phyloP scores from a whole-genome alignment of 257 asterid species.

The Nicotiana tomentosiformis region DNA sequence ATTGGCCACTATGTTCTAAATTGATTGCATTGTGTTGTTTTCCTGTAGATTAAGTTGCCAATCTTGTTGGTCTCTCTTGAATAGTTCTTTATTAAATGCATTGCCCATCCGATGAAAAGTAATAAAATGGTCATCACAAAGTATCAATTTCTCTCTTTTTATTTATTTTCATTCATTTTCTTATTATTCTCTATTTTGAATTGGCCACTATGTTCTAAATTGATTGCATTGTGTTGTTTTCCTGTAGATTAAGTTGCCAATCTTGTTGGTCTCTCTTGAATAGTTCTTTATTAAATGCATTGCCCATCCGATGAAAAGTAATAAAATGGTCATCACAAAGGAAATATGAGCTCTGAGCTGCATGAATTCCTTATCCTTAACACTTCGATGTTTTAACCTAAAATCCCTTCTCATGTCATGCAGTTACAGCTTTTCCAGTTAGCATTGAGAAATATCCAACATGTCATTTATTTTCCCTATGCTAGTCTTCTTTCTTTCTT shows the following conservation, averaged over 20 bases:
- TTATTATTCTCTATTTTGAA: too few relatives aligned
- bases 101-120: not conserved
- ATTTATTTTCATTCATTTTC: too few relatives aligned
- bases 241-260: not conserved
- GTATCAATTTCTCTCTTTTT: not conserved
- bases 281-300: not conserved
- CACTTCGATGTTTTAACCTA: not conserved
- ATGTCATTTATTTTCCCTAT: not conserved
- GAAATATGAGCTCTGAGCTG: not conserved
- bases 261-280: not conserved
- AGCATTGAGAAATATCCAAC: not conserved
- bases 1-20: not conserved
- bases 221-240: not conserved
- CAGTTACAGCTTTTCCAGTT: not conserved
- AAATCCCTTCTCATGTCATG: not conserved
- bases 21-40: not conserved
- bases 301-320: not conserved
- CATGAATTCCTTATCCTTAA: not conserved
- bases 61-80: not conserved
- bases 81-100: not conserved
- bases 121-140: not conserved
- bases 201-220: too few relatives aligned
- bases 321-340: not conserved
- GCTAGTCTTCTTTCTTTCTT: not conserved
- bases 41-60: not conserved